A percentile compares a stretch with the other conserved stretches of the same genome.
These are phyloP conservation scores for Phycomyces nitens DNA, from an alignment of 192 early-diverging fungal genomes.

Conservation along the genomic window DNA sequence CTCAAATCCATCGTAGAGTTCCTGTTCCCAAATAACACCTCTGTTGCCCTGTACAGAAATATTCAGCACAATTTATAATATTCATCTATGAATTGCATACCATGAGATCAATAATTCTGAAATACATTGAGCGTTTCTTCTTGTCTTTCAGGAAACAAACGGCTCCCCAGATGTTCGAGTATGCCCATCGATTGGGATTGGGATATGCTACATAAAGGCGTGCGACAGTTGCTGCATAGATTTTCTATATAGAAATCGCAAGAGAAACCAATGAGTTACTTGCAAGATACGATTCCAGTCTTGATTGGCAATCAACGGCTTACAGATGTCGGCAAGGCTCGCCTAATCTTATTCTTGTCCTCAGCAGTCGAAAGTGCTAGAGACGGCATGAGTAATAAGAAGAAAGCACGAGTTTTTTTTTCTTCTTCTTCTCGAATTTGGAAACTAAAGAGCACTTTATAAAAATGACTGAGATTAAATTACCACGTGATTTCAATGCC, in stretches of 20 bases:
- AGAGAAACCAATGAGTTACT: no score
- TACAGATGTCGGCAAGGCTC: conserved; percentile 28
- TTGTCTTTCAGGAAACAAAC: conserved; percentile 65
- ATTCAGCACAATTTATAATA: not conserved
- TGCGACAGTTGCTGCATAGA: conserved; percentile 74
- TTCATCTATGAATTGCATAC: conserved; percentile 19
- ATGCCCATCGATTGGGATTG: conserved; percentile 61
- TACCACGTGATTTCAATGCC: no score
- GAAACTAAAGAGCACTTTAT: no score
- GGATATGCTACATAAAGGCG: conserved; percentile 77
- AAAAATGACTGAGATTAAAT: no score
- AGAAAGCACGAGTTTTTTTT: not conserved
- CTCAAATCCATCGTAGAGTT: conserved; percentile 72
- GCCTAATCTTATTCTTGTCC: conserved; percentile 34
- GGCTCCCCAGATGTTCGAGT: conserved; percentile 69
- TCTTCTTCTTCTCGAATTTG: not conserved
- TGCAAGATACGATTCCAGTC: no score
- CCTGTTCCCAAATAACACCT: conserved; percentile 77
- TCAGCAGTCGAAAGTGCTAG: conserved; percentile 30
- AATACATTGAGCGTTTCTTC: conserved; percentile 59
- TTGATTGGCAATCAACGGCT: conserved; percentile 4
- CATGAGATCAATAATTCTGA: conserved; percentile 65
- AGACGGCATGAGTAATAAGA: conserved; percentile 35
- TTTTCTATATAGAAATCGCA: conserved; percentile 63
- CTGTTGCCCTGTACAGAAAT: conserved; percentile 38